Percentiles rank a stretch among this genome's conserved stretches.
Evolutionary conservation across 768 basidiomycete species (phyloP).

Genomic region (Fibroporia radiculosa): DNA sequence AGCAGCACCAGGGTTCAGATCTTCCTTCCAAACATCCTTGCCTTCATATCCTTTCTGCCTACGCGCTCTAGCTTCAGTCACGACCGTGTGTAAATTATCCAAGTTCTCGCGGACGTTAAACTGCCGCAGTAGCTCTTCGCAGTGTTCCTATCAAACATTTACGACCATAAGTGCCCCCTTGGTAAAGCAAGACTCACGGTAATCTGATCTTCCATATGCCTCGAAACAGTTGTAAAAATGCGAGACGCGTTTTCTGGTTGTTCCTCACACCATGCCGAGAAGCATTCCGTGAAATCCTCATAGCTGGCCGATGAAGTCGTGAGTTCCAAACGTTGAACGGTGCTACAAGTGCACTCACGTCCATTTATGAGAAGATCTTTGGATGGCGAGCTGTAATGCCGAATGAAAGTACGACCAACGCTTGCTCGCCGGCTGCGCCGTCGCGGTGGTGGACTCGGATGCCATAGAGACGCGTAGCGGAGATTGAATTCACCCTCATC

Average conservation of each 20-base stretch:
- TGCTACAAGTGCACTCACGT: conserved; percentile 29
- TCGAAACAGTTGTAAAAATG: conserved; percentile 49
- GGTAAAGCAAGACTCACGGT: conserved; percentile 17
- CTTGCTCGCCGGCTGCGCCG: conserved; percentile 28
- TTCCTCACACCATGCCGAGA: conserved; percentile 31
- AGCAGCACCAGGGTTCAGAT: conserved; percentile 55
- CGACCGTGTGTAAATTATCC: conserved; percentile 61
- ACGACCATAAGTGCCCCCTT: neutral
- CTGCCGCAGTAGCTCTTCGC: conserved; percentile 62
- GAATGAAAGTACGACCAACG: conserved; percentile 45
- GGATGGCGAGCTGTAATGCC: conserved; percentile 45
- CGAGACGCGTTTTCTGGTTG: conserved; percentile 26
- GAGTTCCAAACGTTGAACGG: neutral
- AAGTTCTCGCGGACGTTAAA: conserved; percentile 63
- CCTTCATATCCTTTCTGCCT: conserved; percentile 34
- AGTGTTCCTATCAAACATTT: conserved; percentile 38
- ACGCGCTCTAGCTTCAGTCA: conserved; percentile 57
- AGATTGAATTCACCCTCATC: conserved; percentile 4
- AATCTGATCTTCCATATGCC: conserved; percentile 65
- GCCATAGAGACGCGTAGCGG: conserved; percentile 20
- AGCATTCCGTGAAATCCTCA: conserved; percentile 38
- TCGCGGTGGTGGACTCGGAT: conserved; percentile 11
- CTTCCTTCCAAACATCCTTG: conserved; percentile 58
- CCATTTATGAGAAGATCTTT: conserved; percentile 45
- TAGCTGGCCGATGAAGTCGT: conserved; percentile 24